phyloP scores from a whole-genome alignment of 73 alveolate genomes.

The Durusdinium trenchii region DNA sequence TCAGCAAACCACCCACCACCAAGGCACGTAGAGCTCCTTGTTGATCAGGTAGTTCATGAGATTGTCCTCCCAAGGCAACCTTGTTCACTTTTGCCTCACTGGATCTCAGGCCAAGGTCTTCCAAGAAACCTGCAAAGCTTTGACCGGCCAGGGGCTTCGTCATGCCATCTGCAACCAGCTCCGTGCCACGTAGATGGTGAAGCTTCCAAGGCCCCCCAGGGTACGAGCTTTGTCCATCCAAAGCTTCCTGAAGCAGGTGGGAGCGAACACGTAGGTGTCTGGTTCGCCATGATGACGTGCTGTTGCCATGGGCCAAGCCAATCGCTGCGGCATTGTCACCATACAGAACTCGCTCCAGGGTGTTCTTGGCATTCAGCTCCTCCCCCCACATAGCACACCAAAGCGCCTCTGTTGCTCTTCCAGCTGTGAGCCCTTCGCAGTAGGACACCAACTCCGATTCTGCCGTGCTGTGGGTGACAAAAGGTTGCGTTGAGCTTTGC shows the following conservation, averaged over 20 bases:
- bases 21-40: background rate
- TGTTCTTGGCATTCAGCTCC: too few relatives aligned
- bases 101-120: background rate
- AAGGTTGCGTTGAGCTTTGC: too few relatives aligned
- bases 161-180: background rate
- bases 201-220: background rate
- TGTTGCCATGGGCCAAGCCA: background rate
- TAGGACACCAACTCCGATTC: too few relatives aligned
- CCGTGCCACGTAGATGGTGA: background rate
- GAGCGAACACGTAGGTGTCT: background rate
- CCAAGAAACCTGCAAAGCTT: background rate
- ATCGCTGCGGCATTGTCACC: background rate
- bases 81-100: background rate
- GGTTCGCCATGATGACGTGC: background rate
- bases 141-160: too few relatives aligned
- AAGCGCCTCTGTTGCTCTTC: too few relatives aligned
- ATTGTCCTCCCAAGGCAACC: too few relatives aligned
- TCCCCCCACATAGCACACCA: too few relatives aligned
- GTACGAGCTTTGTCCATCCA: background rate
- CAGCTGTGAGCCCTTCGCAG: too few relatives aligned
- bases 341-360: too few relatives aligned
- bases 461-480: too few relatives aligned
- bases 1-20: background rate
- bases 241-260: background rate
- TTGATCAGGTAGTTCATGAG: background rate